A percentile compares a stretch with the other conserved stretches of the same genome.
Evolutionary conservation across 495 filamentous ascomycete species (phyloP).

Genomic region (Pyrenula aspistea): DNA sequence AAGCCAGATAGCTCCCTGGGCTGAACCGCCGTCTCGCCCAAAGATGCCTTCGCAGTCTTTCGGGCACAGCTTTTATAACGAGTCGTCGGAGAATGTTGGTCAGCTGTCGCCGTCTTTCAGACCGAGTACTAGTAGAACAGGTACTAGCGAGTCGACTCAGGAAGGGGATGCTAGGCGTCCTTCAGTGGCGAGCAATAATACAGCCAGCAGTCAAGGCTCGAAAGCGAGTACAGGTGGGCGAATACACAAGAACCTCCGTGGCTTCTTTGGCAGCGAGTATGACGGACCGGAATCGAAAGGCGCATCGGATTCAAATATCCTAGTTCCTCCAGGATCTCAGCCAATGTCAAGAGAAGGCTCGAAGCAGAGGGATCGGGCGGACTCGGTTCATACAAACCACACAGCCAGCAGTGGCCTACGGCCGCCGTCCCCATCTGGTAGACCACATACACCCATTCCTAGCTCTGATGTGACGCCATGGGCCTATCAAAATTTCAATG

Average conservation of each 20-base stretch:
- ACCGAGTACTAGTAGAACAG: conserved; percentile 51
- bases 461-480: conserved; percentile 93
- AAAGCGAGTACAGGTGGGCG: conserved; percentile 61
- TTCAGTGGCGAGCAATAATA: conserved; percentile 79
- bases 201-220: conserved; percentile 82
- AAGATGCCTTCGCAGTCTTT: conserved; percentile 24
- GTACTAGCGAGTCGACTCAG: conserved; percentile 54
- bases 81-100: conserved; percentile 37
- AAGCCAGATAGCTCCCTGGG: conserved; percentile 16
- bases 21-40: conserved; percentile 9
- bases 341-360: conserved; percentile 37
- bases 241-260: conserved; percentile 64
- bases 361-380: conserved; percentile 55
- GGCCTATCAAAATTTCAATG: conserved; percentile 81
- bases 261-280: conserved; percentile 83
- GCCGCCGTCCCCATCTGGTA: conserved; percentile 50
- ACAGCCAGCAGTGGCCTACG: conserved; percentile 33
- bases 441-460: conserved; percentile 73
- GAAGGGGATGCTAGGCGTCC: conserved; percentile 70
- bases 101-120: conserved; percentile 53
- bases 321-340: conserved; percentile 33
- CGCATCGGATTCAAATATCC: conserved; percentile 62
- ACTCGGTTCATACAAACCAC: conserved; percentile 47
- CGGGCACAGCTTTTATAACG: conserved; percentile 30
- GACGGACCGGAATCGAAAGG: conserved; percentile 28